These are phyloP conservation scores for Fusarium sp. DNA, from an alignment of 2,329 filamentous ascomycete genomes.

Conservation along the genomic window DNA sequence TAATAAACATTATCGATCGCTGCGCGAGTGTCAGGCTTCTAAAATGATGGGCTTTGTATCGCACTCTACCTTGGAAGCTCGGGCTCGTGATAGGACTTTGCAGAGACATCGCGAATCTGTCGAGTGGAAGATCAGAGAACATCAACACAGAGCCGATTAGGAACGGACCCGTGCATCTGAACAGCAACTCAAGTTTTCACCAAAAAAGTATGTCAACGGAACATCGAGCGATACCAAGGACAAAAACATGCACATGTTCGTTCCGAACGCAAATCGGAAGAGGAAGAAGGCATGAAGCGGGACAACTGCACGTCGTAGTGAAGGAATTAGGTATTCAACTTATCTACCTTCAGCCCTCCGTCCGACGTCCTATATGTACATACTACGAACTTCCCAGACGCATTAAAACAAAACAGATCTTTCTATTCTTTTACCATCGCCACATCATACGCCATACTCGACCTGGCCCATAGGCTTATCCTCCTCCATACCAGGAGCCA, in stretches of 20 bases:
- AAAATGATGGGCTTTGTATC: conserved; percentile 39
- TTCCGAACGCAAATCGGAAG: conserved; percentile 28
- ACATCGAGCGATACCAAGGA: conserved; percentile 4
- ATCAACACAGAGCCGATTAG: conserved; percentile 38
- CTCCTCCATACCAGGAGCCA: conserved; percentile 77
- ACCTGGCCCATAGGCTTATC: conserved; percentile 71
- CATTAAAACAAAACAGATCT: conserved; percentile 50
- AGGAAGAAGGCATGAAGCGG: conserved; percentile 9
- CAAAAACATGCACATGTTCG: conserved; percentile 36
- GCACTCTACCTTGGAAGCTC: conserved; percentile 35
- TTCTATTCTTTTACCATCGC: conserved; percentile 53
- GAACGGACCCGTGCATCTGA: conserved; percentile 13
- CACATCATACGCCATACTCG: conserved; percentile 65
- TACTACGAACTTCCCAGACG: conserved; percentile 48
- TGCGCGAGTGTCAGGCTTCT: conserved; percentile 42
- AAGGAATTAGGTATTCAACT: conserved; percentile 46
- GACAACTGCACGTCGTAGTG: conserved; percentile 31
- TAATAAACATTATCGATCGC: conserved; percentile 10
- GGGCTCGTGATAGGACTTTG: conserved; percentile 44
- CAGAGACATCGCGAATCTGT: conserved; percentile 18
- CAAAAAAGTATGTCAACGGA: conserved; percentile 24
- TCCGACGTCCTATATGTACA: conserved; percentile 56
- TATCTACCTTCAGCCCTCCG: conserved; percentile 49
- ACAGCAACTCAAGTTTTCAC: background rate
- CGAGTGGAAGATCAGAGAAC: conserved; percentile 42